Evolutionary conservation across 768 basidiomycete species (phyloP).

Genomic region (Rhodotorula diobovata): DNA sequence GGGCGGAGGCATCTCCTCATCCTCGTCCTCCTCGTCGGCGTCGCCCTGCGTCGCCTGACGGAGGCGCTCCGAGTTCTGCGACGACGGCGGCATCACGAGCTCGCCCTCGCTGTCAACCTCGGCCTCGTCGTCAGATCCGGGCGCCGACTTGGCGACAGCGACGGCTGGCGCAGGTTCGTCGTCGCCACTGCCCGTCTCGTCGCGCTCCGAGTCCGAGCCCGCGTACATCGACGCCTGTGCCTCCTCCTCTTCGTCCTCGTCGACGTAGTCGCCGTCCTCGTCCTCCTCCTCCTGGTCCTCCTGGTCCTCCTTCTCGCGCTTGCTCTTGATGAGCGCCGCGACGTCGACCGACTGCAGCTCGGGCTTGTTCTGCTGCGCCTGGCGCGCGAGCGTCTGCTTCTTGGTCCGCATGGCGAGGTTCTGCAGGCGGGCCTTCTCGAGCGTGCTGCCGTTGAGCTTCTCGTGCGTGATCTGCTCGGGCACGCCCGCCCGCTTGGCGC

Average conservation of each 20-base stretch:
- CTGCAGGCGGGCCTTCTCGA: background rate
- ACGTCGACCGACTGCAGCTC: conserved; percentile 17
- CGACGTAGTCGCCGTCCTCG: conserved; percentile 18
- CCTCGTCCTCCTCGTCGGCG: conserved; percentile 17
- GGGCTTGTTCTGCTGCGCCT: background rate
- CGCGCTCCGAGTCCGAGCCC: background rate
- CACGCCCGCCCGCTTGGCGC: background rate
- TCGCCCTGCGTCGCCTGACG: background rate
- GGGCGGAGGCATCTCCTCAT: conserved; percentile 1
- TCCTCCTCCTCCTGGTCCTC: conserved; percentile 15
- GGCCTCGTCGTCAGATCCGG: conserved; percentile 14
- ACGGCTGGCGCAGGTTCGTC: background rate
- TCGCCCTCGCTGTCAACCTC: conserved; percentile 32
- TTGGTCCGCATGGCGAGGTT: background rate
- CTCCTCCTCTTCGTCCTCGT: background rate
- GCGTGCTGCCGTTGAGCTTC: background rate
- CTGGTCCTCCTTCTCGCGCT: conserved; percentile 19
- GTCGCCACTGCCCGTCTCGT: background rate
- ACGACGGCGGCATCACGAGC: conserved; percentile 21
- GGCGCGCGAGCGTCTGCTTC: conserved; percentile 9
- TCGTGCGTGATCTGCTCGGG: background rate
- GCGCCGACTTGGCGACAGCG: background rate
- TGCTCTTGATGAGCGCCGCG: background rate
- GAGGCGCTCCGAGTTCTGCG: conserved; percentile 29
- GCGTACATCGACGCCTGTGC: background rate